Evolutionary conservation across 768 basidiomycete species (phyloP).

Genomic region (Daedalea quercina): DNA sequence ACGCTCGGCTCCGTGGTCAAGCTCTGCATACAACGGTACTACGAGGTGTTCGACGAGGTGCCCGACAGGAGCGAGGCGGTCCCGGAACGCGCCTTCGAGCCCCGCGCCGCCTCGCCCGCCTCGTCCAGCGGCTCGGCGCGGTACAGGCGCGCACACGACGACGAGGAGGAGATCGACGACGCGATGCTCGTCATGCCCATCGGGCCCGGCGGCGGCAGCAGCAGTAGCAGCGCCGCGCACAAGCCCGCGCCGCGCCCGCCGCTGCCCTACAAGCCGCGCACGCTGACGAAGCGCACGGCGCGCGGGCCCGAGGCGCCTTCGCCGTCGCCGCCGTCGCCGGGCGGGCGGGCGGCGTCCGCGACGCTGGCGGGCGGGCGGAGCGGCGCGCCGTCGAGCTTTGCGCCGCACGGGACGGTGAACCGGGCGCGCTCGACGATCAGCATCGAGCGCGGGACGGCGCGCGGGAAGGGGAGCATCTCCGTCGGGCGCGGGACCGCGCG

Average conservation of each 20-base stretch:
- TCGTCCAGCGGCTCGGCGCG: slow-evolving; percentile 14
- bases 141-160: slow-evolving; percentile 33
- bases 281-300: neutral
- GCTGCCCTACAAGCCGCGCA: slow-evolving; percentile 4
- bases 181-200: slow-evolving; percentile 70
- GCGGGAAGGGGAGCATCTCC: slow-evolving; percentile 52
- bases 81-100: slow-evolving; percentile 4
- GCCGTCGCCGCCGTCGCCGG: neutral
- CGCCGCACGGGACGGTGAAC: slow-evolving; percentile 31
- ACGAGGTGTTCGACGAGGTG: slow-evolving; percentile 83
- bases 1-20: slow-evolving; percentile 70
- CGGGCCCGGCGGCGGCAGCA: slow-evolving; percentile 31
- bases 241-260: slow-evolving; percentile 19
- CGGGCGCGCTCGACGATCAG: slow-evolving; percentile 54
- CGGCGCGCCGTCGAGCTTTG: slow-evolving; percentile 20
- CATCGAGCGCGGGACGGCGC: slow-evolving; percentile 41
- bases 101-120: slow-evolving; percentile 6
- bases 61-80: slow-evolving; percentile 59
- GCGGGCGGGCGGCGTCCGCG: slow-evolving; percentile 15
- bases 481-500: slow-evolving; percentile 53
- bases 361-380: slow-evolving; percentile 25
- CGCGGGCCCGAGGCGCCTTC: neutral
- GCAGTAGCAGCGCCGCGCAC: slow-evolving; percentile 30
- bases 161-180: slow-evolving; percentile 73
- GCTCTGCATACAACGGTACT: slow-evolving; percentile 77